These are phyloP conservation scores for Diaporthe ampelina DNA, from an alignment of 2,329 filamentous ascomycete genomes.

Conservation along the genomic window DNA sequence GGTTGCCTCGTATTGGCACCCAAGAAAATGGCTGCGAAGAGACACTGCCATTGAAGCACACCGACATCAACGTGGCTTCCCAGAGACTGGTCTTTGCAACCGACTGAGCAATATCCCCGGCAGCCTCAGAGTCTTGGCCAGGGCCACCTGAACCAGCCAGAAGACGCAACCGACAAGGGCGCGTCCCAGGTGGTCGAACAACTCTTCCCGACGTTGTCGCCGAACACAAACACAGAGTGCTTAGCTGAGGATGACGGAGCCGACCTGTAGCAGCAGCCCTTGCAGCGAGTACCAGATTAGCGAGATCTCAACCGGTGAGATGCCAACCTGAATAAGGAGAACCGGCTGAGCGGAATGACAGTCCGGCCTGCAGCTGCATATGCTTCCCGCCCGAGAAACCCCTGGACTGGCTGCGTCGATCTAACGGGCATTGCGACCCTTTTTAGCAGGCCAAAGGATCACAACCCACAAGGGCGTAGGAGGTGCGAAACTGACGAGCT, in stretches of 20 bases:
- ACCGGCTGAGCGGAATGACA: constrained; percentile 34
- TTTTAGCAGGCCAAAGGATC: constrained; percentile 21
- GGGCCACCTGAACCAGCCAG: constrained; percentile 13
- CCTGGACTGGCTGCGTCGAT: constrained; percentile 21
- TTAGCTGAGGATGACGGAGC: constrained; percentile 20
- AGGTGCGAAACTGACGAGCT: constrained; percentile 10
- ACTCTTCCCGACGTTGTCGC: constrained; percentile 20
- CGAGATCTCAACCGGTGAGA: constrained; percentile 36
- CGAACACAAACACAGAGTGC: constrained; percentile 12
- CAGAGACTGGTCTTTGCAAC: neutral
- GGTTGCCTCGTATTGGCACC: constrained; percentile 29
- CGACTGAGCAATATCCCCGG: constrained; percentile 14
- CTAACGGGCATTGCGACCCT: constrained; percentile 29
- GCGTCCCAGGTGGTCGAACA: constrained; percentile 15
- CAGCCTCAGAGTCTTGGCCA: constrained; percentile 19
- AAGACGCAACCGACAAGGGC: constrained; percentile 10
- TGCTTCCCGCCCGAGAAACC: constrained; percentile 28
- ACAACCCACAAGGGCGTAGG: neutral
- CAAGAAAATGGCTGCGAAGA: constrained; percentile 15
- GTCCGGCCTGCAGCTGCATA: constrained; percentile 32
- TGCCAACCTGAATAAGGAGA: constrained; percentile 12
- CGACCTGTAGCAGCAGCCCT: constrained; percentile 17
- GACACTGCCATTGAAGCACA: constrained; percentile 24
- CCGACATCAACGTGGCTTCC: constrained; percentile 24
- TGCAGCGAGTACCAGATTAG: constrained; percentile 40